Percentiles rank a stretch among this genome's conserved stretches.
Conservation (phyloP, 768 basidiomycete genomes). For the Pholiota molesta region DNA sequence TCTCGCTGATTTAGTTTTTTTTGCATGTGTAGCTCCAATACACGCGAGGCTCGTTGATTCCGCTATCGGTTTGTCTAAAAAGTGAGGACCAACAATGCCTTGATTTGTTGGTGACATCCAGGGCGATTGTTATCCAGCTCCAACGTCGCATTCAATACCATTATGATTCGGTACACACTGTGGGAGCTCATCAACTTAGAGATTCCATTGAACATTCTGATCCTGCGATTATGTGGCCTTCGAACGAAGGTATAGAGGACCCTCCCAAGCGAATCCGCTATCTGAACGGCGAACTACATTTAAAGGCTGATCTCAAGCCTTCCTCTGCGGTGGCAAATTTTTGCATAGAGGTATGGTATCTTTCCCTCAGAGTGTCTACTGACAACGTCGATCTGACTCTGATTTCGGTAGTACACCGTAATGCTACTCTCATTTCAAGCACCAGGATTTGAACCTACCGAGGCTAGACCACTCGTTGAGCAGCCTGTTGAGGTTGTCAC, state of each 20-base stretch:
- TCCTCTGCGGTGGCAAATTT: slow-evolving; percentile 41
- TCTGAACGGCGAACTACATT: slow-evolving; percentile 40
- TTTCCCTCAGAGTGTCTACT: not conserved
- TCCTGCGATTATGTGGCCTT: slow-evolving; percentile 23
- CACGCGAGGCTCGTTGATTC: slow-evolving; percentile 43
- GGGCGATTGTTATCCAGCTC: slow-evolving; percentile 32
- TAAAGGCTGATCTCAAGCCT: slow-evolving; percentile 36
- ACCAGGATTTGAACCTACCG: slow-evolving; percentile 27
- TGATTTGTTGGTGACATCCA: slow-evolving; percentile 36
- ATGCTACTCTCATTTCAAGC: slow-evolving; percentile 39
- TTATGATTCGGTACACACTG: slow-evolving; percentile 9
- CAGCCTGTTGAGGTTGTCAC: slow-evolving; percentile 38
- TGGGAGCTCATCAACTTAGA: slow-evolving; percentile 12
- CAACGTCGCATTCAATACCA: slow-evolving; percentile 20
- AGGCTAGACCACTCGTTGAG: slow-evolving; percentile 28
- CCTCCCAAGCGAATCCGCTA: slow-evolving; percentile 26
- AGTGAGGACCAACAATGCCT: slow-evolving; percentile 37
- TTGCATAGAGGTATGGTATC: slow-evolving; percentile 36
- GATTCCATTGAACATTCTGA: slow-evolving; percentile 18
- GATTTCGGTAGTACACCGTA: slow-evolving; percentile 37
- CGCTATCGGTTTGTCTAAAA: slow-evolving; percentile 34
- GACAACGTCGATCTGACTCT: not conserved
- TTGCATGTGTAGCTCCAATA: slow-evolving; percentile 36
- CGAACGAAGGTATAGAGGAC: slow-evolving; percentile 26
- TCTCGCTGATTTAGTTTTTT: slow-evolving; percentile 3